Evolutionary conservation across 2,329 filamentous ascomycete genomes (phyloP), one percentile per base, ranked within the genome.

Genomic region (Polytolypa hystricis): DNA sequence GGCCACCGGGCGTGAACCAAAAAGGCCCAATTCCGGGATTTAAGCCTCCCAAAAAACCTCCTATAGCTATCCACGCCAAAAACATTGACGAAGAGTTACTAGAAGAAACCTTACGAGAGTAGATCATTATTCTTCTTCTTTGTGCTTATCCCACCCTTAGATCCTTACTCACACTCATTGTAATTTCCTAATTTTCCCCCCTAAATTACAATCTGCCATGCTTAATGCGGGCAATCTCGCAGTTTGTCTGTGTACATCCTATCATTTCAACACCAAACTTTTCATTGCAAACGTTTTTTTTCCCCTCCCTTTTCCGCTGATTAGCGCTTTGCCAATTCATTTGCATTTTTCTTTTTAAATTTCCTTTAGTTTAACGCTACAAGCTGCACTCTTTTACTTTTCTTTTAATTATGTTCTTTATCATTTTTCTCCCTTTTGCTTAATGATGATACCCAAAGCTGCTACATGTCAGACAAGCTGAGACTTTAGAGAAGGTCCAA

Each of bases 1-100:
- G 83, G 29, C 60, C 72, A 4, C 73, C 81, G 1, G 84, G 84
- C 0, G 84, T 91, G 52, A 91, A 91, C 50, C 84, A 89, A 53
- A 70, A 74, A 1, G 84, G 84, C 0, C 69, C 75, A 0, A 79
- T 91, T 29, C 74, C 81, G 0, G 83, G 84, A 0, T 81, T 89
- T 45, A 67, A 74, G 59, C 51, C 72, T 60, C 57, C 73, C 57
- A 51, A 72, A 60, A 56, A 66, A 56, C 23, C 73, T 1, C 70
- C 74, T 2, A 66, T 69, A 23, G 70, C 70, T 41, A 71, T 82
- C 8, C 69, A 71, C 11, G 64, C 79, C 0, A 68, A 73, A 17
- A 59, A 57, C 1, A 55, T 83, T 15, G 76, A 83, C 50, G 65
- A 67, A 23, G 69, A 74, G 28, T 73, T 77, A 6, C 52, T 85